Evolutionary conservation across 2,329 filamentous ascomycete genomes (phyloP), one percentile per base, ranked within the genome.

Genomic region (Aspergillaceae sp.): DNA sequence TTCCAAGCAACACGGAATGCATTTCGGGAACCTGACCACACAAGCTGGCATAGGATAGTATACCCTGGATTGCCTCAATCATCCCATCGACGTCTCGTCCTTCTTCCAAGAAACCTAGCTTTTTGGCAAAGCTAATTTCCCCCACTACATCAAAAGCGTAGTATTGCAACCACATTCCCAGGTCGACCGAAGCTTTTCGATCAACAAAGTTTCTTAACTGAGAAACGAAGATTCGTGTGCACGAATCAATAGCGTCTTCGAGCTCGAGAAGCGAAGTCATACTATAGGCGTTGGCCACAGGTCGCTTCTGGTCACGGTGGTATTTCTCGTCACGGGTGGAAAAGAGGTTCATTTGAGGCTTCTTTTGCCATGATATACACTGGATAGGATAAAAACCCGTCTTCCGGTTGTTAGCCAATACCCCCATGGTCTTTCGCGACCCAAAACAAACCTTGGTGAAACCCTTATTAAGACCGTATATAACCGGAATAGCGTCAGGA

Each of bases 111-210:
- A 73, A 72, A 1, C 69, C 70, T 5, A 71, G 58, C n/a, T 60
- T 61, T 49, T 65, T 63, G 11, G 62, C 61, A 50, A 70, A 72
- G 0, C 64, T 68, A 44, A 72, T 54, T 37, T 71, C 63, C 1
- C 66, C 65, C 1, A 73, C 53, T 5, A 71, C 66, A 35, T 71
- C 69, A 36, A 71, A 68, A 0, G 67, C 65, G 38, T 62, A 70
- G 35, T 59, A 66, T 34, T 58, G 56, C n/a, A 58, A 41, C 56
- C 56, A 58, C 7, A n/a, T 36, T 1, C 49, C 51, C 11, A 56
- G 11, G 29, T 54, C 47, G 5, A 55, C 37, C 1, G 19, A 19
- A 19, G 19, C 19, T 19, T 19, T 19, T 19, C 19, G 19, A 19
- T 19, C 19, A 19, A 19, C 19, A 19, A 19, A 19, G 19, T 19